A percentile compares a stretch with the other conserved stretches of the same genome.
Conservation (phyloP, 116 monocot species). For the Posidonia oceanica region DNA sequence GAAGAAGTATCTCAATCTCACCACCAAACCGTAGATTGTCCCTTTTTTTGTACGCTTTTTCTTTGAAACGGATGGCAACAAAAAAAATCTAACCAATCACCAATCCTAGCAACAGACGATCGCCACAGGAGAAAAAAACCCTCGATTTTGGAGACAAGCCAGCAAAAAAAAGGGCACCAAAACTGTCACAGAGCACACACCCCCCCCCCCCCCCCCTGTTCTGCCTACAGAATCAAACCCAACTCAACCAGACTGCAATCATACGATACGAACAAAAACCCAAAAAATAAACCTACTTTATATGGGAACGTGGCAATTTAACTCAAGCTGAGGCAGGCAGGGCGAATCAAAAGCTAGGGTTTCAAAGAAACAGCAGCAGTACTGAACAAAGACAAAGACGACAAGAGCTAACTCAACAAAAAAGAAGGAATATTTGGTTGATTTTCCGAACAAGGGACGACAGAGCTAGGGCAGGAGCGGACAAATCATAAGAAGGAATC, state of each 20-base stretch:
- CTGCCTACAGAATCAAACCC: neutral
- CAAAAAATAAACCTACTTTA: neutral
- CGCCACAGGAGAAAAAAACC: slow-evolving; percentile 18
- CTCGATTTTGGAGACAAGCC: slow-evolving; percentile 23
- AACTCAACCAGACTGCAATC: neutral
- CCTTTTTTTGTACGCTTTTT: neutral
- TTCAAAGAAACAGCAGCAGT: neutral
- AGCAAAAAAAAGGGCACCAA: slow-evolving; percentile 36
- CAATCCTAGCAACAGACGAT: neutral
- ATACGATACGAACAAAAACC: neutral
- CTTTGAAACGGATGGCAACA: neutral
- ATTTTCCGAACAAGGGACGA: neutral
- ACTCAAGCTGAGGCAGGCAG: neutral
- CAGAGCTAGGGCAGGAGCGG: neutral
- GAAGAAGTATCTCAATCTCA: too few species aligned
- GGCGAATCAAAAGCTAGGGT: slow-evolving; percentile 1
- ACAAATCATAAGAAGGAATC: neutral
- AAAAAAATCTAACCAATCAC: neutral
- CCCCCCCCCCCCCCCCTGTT: slow-evolving; percentile 8
- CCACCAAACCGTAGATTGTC: too few species aligned
- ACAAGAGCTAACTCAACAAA: neutral
- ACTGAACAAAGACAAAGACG: neutral
- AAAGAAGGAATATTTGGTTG: neutral
- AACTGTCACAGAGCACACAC: slow-evolving; percentile 52
- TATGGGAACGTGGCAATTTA: neutral